Conservation (phyloP, 75 land plant species). For the Ceratopteris richardii region DNA sequence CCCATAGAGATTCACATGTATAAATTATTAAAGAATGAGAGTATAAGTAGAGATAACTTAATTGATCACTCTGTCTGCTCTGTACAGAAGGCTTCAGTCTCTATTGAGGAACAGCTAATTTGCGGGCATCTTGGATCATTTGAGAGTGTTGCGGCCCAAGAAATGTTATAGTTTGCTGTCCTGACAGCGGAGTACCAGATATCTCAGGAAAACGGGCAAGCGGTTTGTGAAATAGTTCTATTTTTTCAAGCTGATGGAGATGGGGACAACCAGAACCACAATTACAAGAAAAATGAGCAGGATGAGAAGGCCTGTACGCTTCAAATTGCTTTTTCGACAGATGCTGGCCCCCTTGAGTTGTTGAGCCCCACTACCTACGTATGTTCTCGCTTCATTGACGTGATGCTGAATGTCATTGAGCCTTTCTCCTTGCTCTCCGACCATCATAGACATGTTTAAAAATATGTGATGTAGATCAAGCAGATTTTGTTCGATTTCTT, state of each 20-base stretch:
- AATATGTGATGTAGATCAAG: slow-evolving; percentile 85
- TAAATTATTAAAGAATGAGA: no score
- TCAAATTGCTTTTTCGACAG: slow-evolving; percentile 54
- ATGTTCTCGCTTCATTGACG: slow-evolving; percentile 44
- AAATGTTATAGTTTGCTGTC: no score
- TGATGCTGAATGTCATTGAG: slow-evolving; percentile 75
- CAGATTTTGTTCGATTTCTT: slow-evolving; percentile 76
- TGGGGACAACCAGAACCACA: slow-evolving; percentile 40
- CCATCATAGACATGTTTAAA: slow-evolving; percentile 88
- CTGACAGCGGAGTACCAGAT: no score
- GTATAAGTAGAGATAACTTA: no score
- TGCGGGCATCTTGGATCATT: no score
- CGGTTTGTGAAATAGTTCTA: no score
- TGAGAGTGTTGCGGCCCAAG: no score
- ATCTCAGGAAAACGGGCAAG: no score
- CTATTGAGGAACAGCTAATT: no score
- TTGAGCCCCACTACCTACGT: slow-evolving; percentile 46
- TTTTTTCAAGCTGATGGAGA: not conserved
- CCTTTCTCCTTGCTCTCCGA: slow-evolving; percentile 78
- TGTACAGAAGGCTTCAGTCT: no score
- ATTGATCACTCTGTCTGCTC: no score
- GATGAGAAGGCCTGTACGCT: slow-evolving; percentile 61
- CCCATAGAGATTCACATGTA: no score
- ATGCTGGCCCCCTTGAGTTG: slow-evolving; percentile 50
- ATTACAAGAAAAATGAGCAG: slow-evolving; percentile 40